A percentile compares a stretch with the other conserved stretches of the same genome.
Conservation (phyloP, 495 filamentous ascomycete genomes). For the Aspergillus nidulans region DNA sequence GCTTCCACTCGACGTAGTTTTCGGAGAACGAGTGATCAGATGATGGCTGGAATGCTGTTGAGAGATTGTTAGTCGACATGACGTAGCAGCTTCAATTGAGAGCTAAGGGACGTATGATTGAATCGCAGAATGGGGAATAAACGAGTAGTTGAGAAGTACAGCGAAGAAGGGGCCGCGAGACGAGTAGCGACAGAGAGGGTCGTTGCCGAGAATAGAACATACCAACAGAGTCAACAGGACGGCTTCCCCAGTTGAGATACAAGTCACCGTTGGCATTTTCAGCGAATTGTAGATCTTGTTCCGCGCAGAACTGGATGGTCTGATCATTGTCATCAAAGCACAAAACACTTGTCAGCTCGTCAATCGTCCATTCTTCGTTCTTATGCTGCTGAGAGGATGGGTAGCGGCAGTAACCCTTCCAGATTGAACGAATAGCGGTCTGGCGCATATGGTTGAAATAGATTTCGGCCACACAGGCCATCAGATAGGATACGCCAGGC, state of each 20-base stretch:
- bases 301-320: constrained; percentile 62
- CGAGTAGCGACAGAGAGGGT: constrained; percentile 3
- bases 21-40: constrained; percentile 49
- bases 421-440: constrained; percentile 67
- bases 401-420: constrained; percentile 49
- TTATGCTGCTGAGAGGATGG: constrained; percentile 61
- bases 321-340: constrained; percentile 72
- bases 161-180: background rate
- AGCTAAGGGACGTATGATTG: background rate
- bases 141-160: background rate
- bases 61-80: constrained; percentile 15
- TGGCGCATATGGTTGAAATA: constrained; percentile 81
- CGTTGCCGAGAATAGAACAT: constrained; percentile 21
- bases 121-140: background rate
- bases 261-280: constrained; percentile 43
- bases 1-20: constrained; percentile 48
- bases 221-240: constrained; percentile 41
- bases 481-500: constrained; percentile 72
- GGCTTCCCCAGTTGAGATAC: constrained; percentile 51
- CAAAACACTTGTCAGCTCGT: constrained; percentile 60
- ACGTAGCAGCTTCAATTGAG: background rate
- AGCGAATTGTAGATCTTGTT: constrained; percentile 61
- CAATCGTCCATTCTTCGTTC: constrained; percentile 70
- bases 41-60: constrained; percentile 38
- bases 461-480: constrained; percentile 90